phyloP scores from a whole-genome alignment of 352 stramenopile genomes.

The Phytopythium litorale region DNA sequence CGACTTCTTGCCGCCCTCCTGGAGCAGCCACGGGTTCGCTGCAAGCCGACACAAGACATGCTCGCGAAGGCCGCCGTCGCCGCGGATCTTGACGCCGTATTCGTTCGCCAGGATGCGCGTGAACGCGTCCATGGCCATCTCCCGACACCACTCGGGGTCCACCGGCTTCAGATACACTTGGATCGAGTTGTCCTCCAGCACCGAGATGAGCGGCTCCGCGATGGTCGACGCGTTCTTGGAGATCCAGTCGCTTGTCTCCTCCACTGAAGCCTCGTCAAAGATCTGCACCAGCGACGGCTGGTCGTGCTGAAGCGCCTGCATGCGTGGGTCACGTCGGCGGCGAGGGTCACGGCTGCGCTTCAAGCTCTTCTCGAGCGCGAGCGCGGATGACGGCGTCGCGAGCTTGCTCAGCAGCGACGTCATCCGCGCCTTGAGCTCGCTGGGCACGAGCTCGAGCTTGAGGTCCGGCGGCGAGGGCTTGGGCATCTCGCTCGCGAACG shows the following conservation, averaged over 20 bases:
- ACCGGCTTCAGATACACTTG: slow-evolving; percentile 74
- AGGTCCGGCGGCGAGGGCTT: slow-evolving; percentile 39
- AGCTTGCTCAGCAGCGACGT: slow-evolving; percentile 44
- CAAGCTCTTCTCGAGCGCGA: slow-evolving; percentile 61
- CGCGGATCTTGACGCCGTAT: slow-evolving; percentile 62
- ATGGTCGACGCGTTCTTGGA: slow-evolving; percentile 77
- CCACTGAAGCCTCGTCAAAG: slow-evolving; percentile 60
- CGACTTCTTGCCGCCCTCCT: slow-evolving; percentile 34
- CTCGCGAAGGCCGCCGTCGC: slow-evolving; percentile 59
- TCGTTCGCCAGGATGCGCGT: slow-evolving; percentile 74
- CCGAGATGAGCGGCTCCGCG: slow-evolving; percentile 71
- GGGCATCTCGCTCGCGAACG: slow-evolving; percentile 58
- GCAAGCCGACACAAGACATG: slow-evolving; percentile 65
- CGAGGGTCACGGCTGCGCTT: slow-evolving; percentile 72
- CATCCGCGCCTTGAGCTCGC: slow-evolving; percentile 71
- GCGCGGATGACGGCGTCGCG: slow-evolving; percentile 73
- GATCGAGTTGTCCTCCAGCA: slow-evolving; percentile 71
- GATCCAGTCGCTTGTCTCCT: slow-evolving; percentile 75
- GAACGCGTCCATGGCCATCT: slow-evolving; percentile 69
- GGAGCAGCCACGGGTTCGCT: slow-evolving; percentile 54
- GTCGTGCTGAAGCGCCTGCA: slow-evolving; percentile 33
- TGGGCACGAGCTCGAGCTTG: slow-evolving; percentile 63
- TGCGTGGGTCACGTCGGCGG: slow-evolving; percentile 34
- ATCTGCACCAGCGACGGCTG: slow-evolving; percentile 53
- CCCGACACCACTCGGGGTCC: slow-evolving; percentile 50